Base-by-base conservation (phyloP, 805 yeast species). In the Trichomonascus vanleenenianus region DNA sequence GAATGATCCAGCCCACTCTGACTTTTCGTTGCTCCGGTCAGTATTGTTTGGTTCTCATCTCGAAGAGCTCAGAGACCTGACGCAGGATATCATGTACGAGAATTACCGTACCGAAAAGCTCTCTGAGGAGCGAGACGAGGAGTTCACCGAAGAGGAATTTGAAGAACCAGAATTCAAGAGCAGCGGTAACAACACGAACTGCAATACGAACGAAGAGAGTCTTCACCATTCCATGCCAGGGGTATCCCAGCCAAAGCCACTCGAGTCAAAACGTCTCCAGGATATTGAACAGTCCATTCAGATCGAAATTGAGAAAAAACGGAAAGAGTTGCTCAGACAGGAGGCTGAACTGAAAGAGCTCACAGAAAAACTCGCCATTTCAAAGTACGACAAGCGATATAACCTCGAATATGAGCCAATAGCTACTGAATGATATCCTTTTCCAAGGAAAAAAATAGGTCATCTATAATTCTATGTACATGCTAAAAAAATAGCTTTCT, bases 31-130 rank as follows among this genome's bases (percentile, higher is more conserved):
- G 14, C 67, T 85, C 56, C 79, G 82, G 51, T 74, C 81, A 40
- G 91, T 84, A 2, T 61, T 85, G 35, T 76, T 85, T 58, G 94
- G 94, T 5, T 76, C 89, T n/a, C 95, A 86, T 60, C 46, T 64
- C 34, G 62, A 60, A 22, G 68, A 64, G 31, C 55, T 64, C 57
- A 81, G 83, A 65, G 95, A 85, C 59, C 71, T 83, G 50, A 84
- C 94, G 16, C 89, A 83, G 55, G 85, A 81, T 56, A 73, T 80
- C 62, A 67, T 85, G 43, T 64, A 64, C 47, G 68, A 64, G 49
- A 52, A 52, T 33, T 64, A 64, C 50, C 57, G 95, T 66, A 81
- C 93, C 16, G 89, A 83, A 59, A 74, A 83, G 56, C 70, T 85
- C 55, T 77, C 85, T 6, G 47, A 48, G 18, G 57, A 47, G 16